Base-by-base conservation (phyloP, 2,329 filamentous ascomycete species). In the Fusarium piperis region DNA sequence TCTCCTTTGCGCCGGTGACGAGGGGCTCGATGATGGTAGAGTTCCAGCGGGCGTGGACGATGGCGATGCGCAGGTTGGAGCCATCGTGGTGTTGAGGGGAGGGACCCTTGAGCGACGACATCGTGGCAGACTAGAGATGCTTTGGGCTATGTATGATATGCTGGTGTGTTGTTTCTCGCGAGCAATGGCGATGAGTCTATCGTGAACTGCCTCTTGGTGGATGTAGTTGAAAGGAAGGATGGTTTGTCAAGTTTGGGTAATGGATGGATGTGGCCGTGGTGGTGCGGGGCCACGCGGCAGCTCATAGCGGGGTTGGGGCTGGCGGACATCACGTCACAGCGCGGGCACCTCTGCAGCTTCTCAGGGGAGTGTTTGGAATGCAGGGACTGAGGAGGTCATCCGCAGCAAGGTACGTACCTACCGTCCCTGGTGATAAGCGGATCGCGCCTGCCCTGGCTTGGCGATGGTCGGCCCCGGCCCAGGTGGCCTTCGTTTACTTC, bases 1-100 rank as follows among this genome's bases (percentile, higher is more conserved):
- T 92, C 76, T 92, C 91, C 83, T 92, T 93, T 51, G 93, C 90
- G 72, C 96, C 96, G 59, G 88, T 86, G 68, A 99, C 88, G 64
- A 99, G 90, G 59, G 94, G 91, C 65, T 93, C 91, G 82, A 98
- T 97, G 80, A 99, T 94, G 74, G 88, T 88, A 73, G 87, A 88
- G 85, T 99, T 99, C 96, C 96, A 99, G 78, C 96, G 91, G 65
- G 95, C 95, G 84, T 98, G 96, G 65, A 99, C 89, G 79, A 99
- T 98, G 79, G 93, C 95, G 80, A 99, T 92, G 79, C 96, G 94
- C 72, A 99, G 89, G 78, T 85, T 86, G 77, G 90, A 90, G 81
- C 93, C 92, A 79, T 91, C 86, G 81, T 90, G 86, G 75, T 87
- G 84, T 79, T 90, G 83, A 60, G 85, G 83, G 71, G 84, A 83